Base-by-base conservation (phyloP, 2,329 filamentous ascomycete genomes). In the Phaeosphaeriaceae sp. region DNA sequence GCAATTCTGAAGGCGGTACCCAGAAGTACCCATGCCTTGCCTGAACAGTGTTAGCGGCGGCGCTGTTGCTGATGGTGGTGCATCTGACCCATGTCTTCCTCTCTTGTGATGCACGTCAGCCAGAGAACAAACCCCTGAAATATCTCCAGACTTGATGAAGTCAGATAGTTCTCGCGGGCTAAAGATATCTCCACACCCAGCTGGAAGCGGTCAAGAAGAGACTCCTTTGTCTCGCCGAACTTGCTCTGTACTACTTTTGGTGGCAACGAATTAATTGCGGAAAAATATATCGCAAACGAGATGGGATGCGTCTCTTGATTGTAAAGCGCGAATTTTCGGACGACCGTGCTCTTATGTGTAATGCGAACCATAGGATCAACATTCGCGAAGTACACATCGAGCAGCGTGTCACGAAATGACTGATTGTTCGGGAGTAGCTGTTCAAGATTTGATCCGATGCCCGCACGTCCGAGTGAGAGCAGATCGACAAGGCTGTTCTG, bases 321-420 rank as follows among this genome's bases (percentile, higher is more conserved):
- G 43, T 76, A 76, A 4, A 30, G 47, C 13, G 65, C 53, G 17
- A 77, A 73, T 48, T 65, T 76, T 22, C 70, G 71, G 7, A 70
- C 3, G 2, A 78, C 58, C 3, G 71, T 75, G 5, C 70, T 70
- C 42, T 66, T 75, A 57, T 78, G 75, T 2, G 72, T 73, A n/a
- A 77, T 71, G n/a, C 72, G 69, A 11, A 75, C 64, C 69, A 77
- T 74, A 0, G 74, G 75, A 50, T 78, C 76, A n/a, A 78, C 71
- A 54, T 76, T 77, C 4, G 66, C 60, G 49, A 78, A 76, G 52
- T 72, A 77, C 7, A 76, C 61, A 15, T 74, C 70, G 4, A 78
- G 61, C n/a, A 78, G 68, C 3, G 64, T 69, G 49, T 77, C 70
- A 13, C 69, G 71, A 13, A 73, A 65, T 19, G 73, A 72, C 55